Base-by-base conservation (phyloP, 768 basidiomycete species). In the Russula dissimulans region DNA sequence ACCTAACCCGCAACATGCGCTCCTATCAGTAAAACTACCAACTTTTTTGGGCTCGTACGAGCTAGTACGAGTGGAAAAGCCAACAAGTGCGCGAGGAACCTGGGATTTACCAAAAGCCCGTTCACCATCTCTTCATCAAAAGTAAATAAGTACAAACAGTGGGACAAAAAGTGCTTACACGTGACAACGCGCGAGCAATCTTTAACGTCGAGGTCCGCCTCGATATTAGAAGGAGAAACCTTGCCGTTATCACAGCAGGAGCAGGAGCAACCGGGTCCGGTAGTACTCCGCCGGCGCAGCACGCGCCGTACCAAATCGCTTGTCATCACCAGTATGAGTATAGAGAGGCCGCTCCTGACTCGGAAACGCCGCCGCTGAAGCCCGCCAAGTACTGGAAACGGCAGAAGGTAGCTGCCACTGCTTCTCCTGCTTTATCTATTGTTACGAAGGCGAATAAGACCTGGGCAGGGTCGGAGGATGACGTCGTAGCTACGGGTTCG, bases 271-370 rank as follows among this genome's bases (percentile, higher is more conserved):
- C 17, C 41, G 17, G 49, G 43, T 14, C 42, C 12, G 15, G n/a
- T 9, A 18, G 29, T 44, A 32, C 56, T 26, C 22, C 22, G 22
- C 22, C 22, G 42, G 15, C 59, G 48, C 66, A 67, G 48, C 64
- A 59, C 62, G 34, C 60, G 60, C 4, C 60, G 62, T 26, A 41
- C 46, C 11, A 56, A 64, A 34, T 61, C 60, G 4, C 62, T 61
- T 26, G 54, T 26, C 51, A 29, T 26, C 22, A 26, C 29, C 42
- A 5, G 32, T 17, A 15, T 32, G 22, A 17, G 17, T 48, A 17
- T 45, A 43, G 50, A 12, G 1, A 12, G 1, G 18, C 32, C 22
- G 22, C 22, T 43, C 14, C 54, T 17, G 34, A 44, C 7, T n/a
- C 3, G 11, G 34, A 15, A 36, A 36, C 10, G 10, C 10, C 34